Evolutionary conservation across 306 rosid species (phyloP).

Genomic region (Parietaria judaica): DNA sequence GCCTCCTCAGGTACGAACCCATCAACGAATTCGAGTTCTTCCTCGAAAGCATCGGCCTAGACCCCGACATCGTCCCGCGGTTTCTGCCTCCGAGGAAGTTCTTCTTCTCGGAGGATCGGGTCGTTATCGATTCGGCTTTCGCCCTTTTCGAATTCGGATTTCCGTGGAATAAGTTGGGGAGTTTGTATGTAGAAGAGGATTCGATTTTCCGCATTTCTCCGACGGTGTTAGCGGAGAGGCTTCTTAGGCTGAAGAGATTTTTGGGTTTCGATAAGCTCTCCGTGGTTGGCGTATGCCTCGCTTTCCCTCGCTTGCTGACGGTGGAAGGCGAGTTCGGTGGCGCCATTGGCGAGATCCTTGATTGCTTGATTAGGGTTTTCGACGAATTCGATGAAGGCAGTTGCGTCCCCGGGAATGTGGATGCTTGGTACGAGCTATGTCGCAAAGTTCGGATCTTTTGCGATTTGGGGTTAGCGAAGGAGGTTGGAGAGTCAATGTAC

Average conservation of each 20-base stretch:
- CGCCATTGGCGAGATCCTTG: conserved; percentile 33
- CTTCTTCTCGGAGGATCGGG: conserved; percentile 55
- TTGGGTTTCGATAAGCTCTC: conserved; percentile 45
- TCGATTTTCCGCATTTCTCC: conserved; percentile 32
- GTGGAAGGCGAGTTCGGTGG: conserved; percentile 20
- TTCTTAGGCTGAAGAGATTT: conserved; percentile 27
- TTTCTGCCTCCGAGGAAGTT: conserved; percentile 49
- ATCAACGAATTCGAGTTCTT: conserved; percentile 80
- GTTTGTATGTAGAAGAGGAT: conserved; percentile 36
- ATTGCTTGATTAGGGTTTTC: conserved; percentile 39
- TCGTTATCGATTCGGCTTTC: conserved; percentile 46
- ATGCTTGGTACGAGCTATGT: conserved; percentile 48
- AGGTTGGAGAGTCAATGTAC: conserved; percentile 34
- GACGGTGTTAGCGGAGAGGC: conserved; percentile 33
- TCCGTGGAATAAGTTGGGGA: conserved; percentile 73
- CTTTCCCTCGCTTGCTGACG: conserved; percentile 50
- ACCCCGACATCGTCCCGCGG: conserved; percentile 20
- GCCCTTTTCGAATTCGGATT: conserved; percentile 59
- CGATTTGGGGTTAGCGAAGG: conserved; percentile 39
- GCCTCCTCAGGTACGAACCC: conserved; percentile 67
- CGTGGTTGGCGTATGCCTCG: conserved; percentile 54
- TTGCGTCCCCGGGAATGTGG: conserved; percentile 48
- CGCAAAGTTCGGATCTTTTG: conserved; percentile 55
- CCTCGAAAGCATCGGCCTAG: conserved; percentile 74
- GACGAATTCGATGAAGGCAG: conserved; percentile 40